Evolutionary conservation across 192 early-diverging fungal species (phyloP), one percentile per base, ranked within the genome.

Genomic region (Coemansia sp.): DNA sequence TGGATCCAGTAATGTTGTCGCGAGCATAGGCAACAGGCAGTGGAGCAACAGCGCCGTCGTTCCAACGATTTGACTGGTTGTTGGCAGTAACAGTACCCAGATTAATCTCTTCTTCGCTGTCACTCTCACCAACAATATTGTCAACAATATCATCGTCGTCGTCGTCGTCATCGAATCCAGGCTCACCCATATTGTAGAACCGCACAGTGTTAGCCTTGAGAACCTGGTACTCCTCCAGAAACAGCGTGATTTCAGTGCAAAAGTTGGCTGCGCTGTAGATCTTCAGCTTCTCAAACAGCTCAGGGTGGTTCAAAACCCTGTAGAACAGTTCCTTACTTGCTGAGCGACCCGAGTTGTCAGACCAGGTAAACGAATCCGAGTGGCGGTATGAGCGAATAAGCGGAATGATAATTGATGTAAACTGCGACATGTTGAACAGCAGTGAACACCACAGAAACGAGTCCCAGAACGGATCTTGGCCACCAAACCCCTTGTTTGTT

Each of bases 141-240:
- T 70, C 69, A 1, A 8, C 52, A 21, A 54, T 54, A 26, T 54
- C 52, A 39, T 70, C 69, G 1, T 70, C 65, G 21, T 37, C 41
- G 8, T 12, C 65, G 26, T 52, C 76, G 49, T 78, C 69, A 45
- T 78, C 76, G 56, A 84, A 84, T 6, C 73, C 73, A 41, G 77
- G 67, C 63, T 84, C 81, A 49, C 74, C 81, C 15, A 84, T 84
- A 52, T 84, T 84, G 71, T 79, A 84, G 65, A 84, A 84, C 58
- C 76, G 73, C 58, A 84, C 77, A 9, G 81, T 78, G 53, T 76
- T 79, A 48, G 76, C 76, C 62, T 85, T 85, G 56, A 85, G 84
- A 53, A 76, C 71, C 44, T 83, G 79, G 67, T 85, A 85, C 66
- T 85, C 80, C 50, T 85, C 84, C 9, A 85, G 63, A 60, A 85